Base-by-base conservation (phyloP, 2,329 filamentous ascomycete species). In the Botrytis byssoidea region DNA sequence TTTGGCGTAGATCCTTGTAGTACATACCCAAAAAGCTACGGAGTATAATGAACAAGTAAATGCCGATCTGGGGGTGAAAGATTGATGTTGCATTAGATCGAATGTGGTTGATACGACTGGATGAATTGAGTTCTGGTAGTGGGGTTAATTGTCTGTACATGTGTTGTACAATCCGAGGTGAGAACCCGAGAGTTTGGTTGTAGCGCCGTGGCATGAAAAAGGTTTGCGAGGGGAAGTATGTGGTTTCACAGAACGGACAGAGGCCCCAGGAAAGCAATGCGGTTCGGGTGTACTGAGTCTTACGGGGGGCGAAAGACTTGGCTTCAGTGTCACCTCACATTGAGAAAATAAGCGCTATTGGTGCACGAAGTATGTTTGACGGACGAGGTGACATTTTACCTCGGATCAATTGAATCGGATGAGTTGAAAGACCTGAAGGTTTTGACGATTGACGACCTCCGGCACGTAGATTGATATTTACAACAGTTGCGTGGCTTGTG, bases 181-280 rank as follows among this genome's bases (percentile, higher is more conserved):
- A 68, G 22, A 57, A 57, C 65, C 65, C 65, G 29, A 25, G 46
- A 57, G 65, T 42, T 42, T 68, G 65, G 65, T 68, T 68, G 35
- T 55, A 68, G 65, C 65, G 48, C 65, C 48, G 65, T 68, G 35
- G 25, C 25, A 57, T 55, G 65, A 42, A 68, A 68, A 35, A 25
- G 35, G 9, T 22, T 67, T 67, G 25, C 16, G 44, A 40, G 25
- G n/a, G 7, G 32, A 46, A n/a, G 9, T 22, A 8, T 46, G 42
- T 20, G 61, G 29, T 65, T 64, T n/a, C 60, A 40, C 16, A 40
- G 14, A 29, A 29, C 22, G 61, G 8, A 42, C 37, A 66, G 64
- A 22, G 22, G 6, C 9, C 9, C 2, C n/a, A 25, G 35, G 22
- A n/a, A n/a, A 48, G 35, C 10, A 35, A 22, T 6, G n/a, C 32